These are phyloP conservation scores for Alternaria ethzedia DNA, from an alignment of 2,329 filamentous ascomycete species.

Conservation along the genomic window DNA sequence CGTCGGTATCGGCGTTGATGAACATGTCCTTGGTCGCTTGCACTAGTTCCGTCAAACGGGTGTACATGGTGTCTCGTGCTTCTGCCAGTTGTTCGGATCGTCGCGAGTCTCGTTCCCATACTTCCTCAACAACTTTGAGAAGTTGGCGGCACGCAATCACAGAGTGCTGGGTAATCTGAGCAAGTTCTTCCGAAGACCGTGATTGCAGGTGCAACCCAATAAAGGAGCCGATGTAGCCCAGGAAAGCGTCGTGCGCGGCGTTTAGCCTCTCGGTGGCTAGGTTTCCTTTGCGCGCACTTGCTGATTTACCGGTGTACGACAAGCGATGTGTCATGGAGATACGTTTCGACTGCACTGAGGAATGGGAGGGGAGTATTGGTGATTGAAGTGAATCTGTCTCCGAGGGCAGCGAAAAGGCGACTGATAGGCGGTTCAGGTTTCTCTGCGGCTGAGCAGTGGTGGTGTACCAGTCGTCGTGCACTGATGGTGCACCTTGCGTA, in stretches of 20 bases:
- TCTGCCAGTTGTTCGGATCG: slow-evolving; percentile 70
- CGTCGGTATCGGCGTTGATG: slow-evolving; percentile 68
- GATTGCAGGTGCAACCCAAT: slow-evolving; percentile 93
- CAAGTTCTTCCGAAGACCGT: slow-evolving; percentile 84
- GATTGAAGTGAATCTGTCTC: slow-evolving; percentile 43
- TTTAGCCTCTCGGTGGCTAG: slow-evolving; percentile 84
- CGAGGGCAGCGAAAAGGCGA: slow-evolving; percentile 49
- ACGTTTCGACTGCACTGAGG: slow-evolving; percentile 51
- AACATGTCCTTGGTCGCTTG: slow-evolving; percentile 82
- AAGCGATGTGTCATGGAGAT: slow-evolving; percentile 72
- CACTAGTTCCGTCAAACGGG: slow-evolving; percentile 79
- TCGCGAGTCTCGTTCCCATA: slow-evolving; percentile 77
- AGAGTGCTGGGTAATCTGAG: slow-evolving; percentile 81
- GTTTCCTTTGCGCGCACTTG: slow-evolving; percentile 68
- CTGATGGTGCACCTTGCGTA: slow-evolving; percentile 43
- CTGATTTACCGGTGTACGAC: slow-evolving; percentile 74
- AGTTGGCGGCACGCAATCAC: slow-evolving; percentile 81
- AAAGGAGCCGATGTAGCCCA: slow-evolving; percentile 90
- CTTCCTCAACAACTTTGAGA: slow-evolving; percentile 78
- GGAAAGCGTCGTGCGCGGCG: slow-evolving; percentile 81
- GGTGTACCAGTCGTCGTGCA: slow-evolving; percentile 35
- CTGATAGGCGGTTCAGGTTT: slow-evolving; percentile 39
- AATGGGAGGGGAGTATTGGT: slow-evolving; percentile 32
- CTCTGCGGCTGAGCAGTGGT: slow-evolving; percentile 39
- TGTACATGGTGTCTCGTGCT: slow-evolving; percentile 77